Conservation (phyloP, 2,329 filamentous ascomycete species). For the Botrytis byssoidea region DNA sequence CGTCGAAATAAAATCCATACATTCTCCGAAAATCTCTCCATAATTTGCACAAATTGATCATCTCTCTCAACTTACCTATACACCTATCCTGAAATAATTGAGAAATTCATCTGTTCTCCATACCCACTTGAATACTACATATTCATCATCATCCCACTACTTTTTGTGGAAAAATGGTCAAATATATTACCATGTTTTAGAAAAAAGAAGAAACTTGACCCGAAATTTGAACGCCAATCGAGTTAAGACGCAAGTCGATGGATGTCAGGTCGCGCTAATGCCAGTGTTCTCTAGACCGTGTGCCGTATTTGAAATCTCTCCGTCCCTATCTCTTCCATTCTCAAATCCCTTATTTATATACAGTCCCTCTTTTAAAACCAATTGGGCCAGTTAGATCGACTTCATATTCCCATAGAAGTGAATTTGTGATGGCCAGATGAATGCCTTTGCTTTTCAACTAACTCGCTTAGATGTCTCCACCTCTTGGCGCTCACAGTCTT, state of each 20-base stretch:
- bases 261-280: background rate
- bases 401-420: background rate
- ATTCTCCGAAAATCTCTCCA: background rate
- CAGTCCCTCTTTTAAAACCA: too few relatives aligned
- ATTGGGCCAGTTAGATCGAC: background rate
- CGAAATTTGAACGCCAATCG: background rate
- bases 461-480: background rate
- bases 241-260: background rate
- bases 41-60: background rate
- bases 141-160: background rate
- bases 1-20: background rate
- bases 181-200: background rate
- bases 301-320: background rate
- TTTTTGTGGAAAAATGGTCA: background rate
- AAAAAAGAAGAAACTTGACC: accelerated
- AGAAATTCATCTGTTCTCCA: background rate
- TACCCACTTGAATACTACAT: background rate
- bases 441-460: background rate
- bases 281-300: background rate
- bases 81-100: accelerated
- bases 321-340: accelerated
- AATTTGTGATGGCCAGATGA: background rate
- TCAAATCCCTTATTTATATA: background rate
- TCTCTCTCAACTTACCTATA: background rate
- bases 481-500: background rate